These are phyloP conservation scores for Elongisporangium senticosum DNA, from an alignment of 352 stramenopile species.

Conservation along the genomic window DNA sequence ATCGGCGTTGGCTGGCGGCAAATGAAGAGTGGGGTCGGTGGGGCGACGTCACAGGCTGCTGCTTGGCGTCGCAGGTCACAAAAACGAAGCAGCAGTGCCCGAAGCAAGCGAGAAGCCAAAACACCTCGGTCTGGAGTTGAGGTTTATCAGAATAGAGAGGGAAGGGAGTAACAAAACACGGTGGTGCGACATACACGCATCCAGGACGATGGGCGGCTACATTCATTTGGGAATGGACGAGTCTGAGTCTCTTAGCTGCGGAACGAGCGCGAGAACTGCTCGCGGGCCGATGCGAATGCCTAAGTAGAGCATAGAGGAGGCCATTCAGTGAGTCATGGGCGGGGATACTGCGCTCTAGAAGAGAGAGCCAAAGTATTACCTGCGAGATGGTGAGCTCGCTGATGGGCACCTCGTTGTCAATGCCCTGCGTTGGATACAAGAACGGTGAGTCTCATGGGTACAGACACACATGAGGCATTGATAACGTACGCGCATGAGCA, in stretches of 20 bases:
- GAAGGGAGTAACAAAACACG: neutral
- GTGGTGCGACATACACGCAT: neutral
- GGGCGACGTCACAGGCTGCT: neutral
- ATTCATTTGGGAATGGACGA: neutral
- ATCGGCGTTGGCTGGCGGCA: slow-evolving; percentile 5
- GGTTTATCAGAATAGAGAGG: neutral
- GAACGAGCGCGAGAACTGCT: slow-evolving; percentile 88
- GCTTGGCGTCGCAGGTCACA: neutral
- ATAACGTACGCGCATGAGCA: slow-evolving; percentile 85
- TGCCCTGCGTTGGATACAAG: slow-evolving; percentile 40
- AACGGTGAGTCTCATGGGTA: neutral
- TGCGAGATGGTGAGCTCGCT: slow-evolving; percentile 85
- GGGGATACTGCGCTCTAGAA: neutral
- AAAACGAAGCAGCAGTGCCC: neutral
- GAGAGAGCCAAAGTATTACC: slow-evolving; percentile 17
- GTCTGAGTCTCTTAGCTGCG: slow-evolving; percentile 39
- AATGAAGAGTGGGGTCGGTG: neutral
- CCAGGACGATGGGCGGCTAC: neutral
- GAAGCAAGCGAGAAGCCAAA: neutral
- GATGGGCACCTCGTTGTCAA: slow-evolving; percentile 84
- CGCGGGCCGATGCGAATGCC: slow-evolving; percentile 78
- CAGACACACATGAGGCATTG: neutral
- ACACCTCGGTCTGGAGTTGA: neutral
- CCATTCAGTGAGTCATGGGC: neutral
- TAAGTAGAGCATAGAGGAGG: slow-evolving; percentile 10